Percentiles rank a stretch among this genome's conserved stretches.
phyloP scores from a whole-genome alignment of 169 alveolate genomes.

The Eimeria acervulina region DNA sequence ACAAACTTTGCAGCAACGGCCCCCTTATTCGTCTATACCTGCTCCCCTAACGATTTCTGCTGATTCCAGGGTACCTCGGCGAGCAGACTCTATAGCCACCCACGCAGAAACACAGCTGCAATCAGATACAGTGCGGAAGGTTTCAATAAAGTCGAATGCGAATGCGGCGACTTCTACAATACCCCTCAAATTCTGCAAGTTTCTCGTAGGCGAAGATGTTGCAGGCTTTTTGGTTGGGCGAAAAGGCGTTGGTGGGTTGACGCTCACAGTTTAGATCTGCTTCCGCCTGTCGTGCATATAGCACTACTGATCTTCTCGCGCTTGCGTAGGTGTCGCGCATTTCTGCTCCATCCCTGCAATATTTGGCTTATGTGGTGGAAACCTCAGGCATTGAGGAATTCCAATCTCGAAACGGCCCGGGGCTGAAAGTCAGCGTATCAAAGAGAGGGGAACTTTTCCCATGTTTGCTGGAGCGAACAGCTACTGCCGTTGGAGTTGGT shows the following conservation, averaged over 20 bases:
- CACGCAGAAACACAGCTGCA: not conserved
- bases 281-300: not conserved
- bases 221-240: conserved; percentile 81
- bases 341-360: not conserved
- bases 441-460: conserved; percentile 82
- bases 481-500: conserved; percentile 81
- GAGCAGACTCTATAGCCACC: conserved; percentile 2
- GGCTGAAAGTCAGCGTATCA: conserved; percentile 74
- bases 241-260: conserved; percentile 74
- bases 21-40: not conserved
- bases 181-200: conserved; percentile 75
- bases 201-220: conserved; percentile 82
- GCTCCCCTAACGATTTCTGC: not conserved
- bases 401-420: conserved; percentile 82
- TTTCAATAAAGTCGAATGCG: not conserved
- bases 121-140: conserved; percentile 11
- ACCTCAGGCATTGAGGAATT: conserved; percentile 78
- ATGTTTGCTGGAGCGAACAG: conserved; percentile 76
- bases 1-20: not conserved
- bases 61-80: conserved; percentile 11
- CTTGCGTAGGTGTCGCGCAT: not conserved
- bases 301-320: not conserved
- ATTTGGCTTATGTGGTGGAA: not conserved
- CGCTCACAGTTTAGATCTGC: not conserved
- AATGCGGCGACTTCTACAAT: not conserved